These are phyloP conservation scores for Nematocida sp. DNA, from an alignment of 371 early-diverging fungal genomes.

Conservation along the genomic window DNA sequence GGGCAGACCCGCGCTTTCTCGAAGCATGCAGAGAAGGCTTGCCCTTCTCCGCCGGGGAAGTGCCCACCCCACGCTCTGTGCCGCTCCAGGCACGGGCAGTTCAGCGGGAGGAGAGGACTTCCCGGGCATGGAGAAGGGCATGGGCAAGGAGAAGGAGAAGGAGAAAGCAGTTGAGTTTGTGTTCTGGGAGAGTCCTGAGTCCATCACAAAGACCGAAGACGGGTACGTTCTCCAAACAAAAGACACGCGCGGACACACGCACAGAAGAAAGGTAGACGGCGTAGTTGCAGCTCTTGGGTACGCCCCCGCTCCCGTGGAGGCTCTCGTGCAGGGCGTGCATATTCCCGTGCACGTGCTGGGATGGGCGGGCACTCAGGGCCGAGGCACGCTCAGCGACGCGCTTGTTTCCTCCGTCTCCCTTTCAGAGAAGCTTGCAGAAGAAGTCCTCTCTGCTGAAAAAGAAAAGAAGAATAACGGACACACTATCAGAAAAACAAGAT, in stretches of 20 bases:
- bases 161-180: slow-evolving; percentile 10
- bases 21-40: not conserved
- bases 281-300: slow-evolving; percentile 33
- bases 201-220: not conserved
- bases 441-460: too few relatives aligned
- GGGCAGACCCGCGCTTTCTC: not conserved
- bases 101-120: not conserved
- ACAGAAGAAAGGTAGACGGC: not conserved
- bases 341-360: slow-evolving; percentile 35
- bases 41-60: not conserved
- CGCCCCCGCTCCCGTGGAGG: not conserved
- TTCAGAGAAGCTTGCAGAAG: not conserved
- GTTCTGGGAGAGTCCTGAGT: slow-evolving; percentile 11
- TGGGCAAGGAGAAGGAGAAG: not conserved
- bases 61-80: not conserved
- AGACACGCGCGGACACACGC: not conserved
- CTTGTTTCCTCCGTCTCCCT: not conserved
- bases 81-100: not conserved
- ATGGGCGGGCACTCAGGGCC: slow-evolving; percentile 2
- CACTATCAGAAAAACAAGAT: too few relatives aligned
- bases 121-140: not conserved
- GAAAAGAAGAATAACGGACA: too few relatives aligned
- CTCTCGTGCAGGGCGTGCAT: not conserved
- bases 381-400: slow-evolving; percentile 12
- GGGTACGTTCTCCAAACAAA: not conserved